Percentiles rank a stretch among this genome's conserved stretches.
phyloP scores from a whole-genome alignment of 768 basidiomycete species.

The Exidia glandulosa region DNA sequence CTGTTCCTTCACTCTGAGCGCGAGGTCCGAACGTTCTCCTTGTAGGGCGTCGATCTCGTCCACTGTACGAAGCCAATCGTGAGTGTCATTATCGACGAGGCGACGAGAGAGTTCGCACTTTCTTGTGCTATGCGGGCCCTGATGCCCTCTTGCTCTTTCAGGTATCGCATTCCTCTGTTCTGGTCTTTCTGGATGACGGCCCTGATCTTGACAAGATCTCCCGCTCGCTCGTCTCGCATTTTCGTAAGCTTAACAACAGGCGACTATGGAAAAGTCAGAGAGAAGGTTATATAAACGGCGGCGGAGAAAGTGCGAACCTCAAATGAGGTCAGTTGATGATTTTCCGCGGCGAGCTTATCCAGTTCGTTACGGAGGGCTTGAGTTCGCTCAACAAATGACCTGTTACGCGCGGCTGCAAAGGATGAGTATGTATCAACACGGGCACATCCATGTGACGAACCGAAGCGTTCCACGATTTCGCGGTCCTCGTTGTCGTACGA shows the following conservation, averaged over 20 bases:
- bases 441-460: too few relatives aligned
- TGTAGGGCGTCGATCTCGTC: slow-evolving; percentile 52
- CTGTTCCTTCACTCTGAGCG: slow-evolving; percentile 65
- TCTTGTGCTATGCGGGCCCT: slow-evolving; percentile 56
- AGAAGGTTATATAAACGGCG: background rate
- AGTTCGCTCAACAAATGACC: slow-evolving; percentile 46
- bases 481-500: slow-evolving; percentile 60
- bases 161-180: slow-evolving; percentile 9
- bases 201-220: slow-evolving; percentile 70
- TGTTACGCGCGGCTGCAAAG: slow-evolving; percentile 54
- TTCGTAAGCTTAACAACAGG: slow-evolving; percentile 54
- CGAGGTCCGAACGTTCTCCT: slow-evolving; percentile 51
- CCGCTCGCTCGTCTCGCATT: slow-evolving; percentile 50
- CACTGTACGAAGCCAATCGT: slow-evolving; percentile 26
- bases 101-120: slow-evolving; percentile 26
- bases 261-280: slow-evolving; percentile 38
- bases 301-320: background rate
- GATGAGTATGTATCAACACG: too few relatives aligned
- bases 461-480: slow-evolving; percentile 63
- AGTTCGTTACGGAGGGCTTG: slow-evolving; percentile 28
- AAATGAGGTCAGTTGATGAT: slow-evolving; percentile 32
- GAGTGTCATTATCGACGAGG: slow-evolving; percentile 2
- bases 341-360: slow-evolving; percentile 40
- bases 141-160: slow-evolving; percentile 38
- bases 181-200: slow-evolving; percentile 56